phyloP scores from a whole-genome alignment of 371 early-diverging fungal genomes.

The Parasitella parasitica region DNA sequence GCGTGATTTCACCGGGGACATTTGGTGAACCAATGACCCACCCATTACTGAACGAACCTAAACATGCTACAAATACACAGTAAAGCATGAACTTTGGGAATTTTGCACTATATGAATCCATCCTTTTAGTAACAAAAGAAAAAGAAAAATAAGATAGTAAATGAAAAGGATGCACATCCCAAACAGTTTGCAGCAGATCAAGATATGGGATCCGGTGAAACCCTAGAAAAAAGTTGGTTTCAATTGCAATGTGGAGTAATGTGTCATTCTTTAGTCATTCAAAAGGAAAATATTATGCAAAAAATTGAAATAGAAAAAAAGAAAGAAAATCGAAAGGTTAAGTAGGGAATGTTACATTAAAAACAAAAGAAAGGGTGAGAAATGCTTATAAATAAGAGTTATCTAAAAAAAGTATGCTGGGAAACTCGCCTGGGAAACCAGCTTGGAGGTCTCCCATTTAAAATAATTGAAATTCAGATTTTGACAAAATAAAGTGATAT shows the following conservation, averaged over 20 bases:
- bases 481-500: too few relatives aligned
- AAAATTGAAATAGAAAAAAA: too few relatives aligned
- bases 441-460: too few relatives aligned
- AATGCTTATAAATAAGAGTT: too few relatives aligned
- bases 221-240: neutral
- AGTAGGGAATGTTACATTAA: neutral
- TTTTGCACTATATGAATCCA: conserved; percentile 40
- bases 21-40: conserved; percentile 55
- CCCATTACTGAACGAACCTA: conserved; percentile 46
- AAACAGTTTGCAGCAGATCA: neutral
- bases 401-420: too few relatives aligned
- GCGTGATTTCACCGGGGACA: conserved; percentile 38
- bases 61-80: conserved; percentile 36
- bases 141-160: neutral
- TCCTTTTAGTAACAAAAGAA: conserved; percentile 3
- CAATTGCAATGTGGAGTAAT: neutral
- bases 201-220: neutral
- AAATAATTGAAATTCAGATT: too few relatives aligned
- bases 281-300: neutral
- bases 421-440: too few relatives aligned
- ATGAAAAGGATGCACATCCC: neutral
- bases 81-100: conserved; percentile 42
- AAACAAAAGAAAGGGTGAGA: neutral
- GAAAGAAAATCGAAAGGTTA: neutral
- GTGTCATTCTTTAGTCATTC: neutral